Percentiles rank a stretch among this genome's conserved stretches.
These are phyloP conservation scores for Tilletiopsis washingtonensis DNA, from an alignment of 1,284 basidiomycete species.

Conservation along the genomic window DNA sequence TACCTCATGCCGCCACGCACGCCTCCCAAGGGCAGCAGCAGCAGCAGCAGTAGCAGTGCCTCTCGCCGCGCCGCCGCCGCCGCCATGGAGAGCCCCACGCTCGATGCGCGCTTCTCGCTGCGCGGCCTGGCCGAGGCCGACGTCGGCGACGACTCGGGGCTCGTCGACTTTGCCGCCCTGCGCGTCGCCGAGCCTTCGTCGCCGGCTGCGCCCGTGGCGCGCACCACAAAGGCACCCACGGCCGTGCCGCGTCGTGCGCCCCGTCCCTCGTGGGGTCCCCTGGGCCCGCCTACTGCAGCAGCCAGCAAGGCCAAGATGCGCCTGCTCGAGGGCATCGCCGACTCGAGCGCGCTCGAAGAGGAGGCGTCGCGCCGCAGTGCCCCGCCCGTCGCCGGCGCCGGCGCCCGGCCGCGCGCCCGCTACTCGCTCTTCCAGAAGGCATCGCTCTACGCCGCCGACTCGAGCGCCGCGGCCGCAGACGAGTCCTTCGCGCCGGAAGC, in stretches of 20 bases:
- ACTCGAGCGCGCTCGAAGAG: background rate
- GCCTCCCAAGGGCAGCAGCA: no score
- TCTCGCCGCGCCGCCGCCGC: no score
- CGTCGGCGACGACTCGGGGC: conserved; percentile 2
- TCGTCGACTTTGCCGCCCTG: background rate
- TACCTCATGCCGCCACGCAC: no score
- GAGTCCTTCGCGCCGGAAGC: background rate
- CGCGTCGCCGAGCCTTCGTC: background rate
- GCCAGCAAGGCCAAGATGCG: conserved; percentile 2
- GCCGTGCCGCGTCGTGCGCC: no score
- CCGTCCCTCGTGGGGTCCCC: conserved; percentile 6
- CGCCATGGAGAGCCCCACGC: background rate
- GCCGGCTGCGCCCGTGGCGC: background rate
- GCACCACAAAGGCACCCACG: background rate
- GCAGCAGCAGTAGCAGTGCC: no score
- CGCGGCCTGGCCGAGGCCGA: background rate
- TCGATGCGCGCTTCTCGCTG: background rate
- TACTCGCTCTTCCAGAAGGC: background rate
- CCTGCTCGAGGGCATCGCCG: background rate
- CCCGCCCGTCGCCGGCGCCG: background rate
- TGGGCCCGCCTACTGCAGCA: background rate
- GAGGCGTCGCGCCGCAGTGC: background rate
- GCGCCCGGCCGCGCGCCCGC: no score
- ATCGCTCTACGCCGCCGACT: background rate
- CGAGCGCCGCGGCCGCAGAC: background rate